phyloP scores from a whole-genome alignment of 2,329 filamentous ascomycete genomes.

The Exserohilum rostratum region DNA sequence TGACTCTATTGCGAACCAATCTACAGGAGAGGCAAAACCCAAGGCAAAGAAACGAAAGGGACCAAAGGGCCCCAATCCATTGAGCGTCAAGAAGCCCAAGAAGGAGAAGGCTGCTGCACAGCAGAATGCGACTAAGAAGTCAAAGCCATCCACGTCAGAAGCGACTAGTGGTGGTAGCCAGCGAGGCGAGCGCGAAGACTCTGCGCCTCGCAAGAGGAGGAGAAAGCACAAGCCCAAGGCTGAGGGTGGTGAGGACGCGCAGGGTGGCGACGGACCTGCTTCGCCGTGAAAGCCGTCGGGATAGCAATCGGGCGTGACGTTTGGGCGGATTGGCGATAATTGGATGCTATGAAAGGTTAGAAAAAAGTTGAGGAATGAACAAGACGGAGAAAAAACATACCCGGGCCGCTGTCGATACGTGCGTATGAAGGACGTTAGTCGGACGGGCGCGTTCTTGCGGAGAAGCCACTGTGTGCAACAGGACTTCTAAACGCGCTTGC shows the following conservation, averaged over 20 bases:
- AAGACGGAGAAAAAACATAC: constrained; percentile 1
- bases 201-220: constrained; percentile 46
- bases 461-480: neutral
- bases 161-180: constrained; percentile 13
- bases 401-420: neutral
- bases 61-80: constrained; percentile 72
- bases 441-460: neutral
- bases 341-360: constrained; percentile 6
- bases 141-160: constrained; percentile 18
- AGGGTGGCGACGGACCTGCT: constrained; percentile 22
- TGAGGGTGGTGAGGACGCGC: constrained; percentile 25
- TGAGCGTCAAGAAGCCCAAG: constrained; percentile 73
- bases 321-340: constrained; percentile 16
- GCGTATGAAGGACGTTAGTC: neutral
- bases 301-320: neutral
- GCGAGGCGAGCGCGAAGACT: constrained; percentile 24
- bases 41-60: constrained; percentile 64
- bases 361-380: neutral
- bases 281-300: constrained; percentile 25
- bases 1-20: constrained; percentile 27
- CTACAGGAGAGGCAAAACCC: constrained; percentile 28
- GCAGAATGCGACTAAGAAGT: constrained; percentile 21
- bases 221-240: constrained; percentile 48
- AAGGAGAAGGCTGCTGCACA: constrained; percentile 43
- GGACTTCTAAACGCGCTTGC: constrained; percentile 54